Evolutionary conservation across 192 early-diverging fungal genomes (phyloP).

Genomic region (Backusella australiensis): DNA sequence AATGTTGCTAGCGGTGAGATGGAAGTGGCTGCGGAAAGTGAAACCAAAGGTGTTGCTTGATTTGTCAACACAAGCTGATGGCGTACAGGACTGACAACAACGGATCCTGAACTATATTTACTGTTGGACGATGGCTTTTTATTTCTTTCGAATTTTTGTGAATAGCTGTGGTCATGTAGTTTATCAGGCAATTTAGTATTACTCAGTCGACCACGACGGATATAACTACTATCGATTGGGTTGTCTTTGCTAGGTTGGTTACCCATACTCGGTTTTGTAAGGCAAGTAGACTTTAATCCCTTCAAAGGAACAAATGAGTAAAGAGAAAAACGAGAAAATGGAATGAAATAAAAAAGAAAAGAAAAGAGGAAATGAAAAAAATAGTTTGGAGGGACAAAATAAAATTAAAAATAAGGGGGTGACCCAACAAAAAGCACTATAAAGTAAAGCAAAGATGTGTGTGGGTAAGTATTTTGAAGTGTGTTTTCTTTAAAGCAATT

Average conservation of each 20-base stretch:
- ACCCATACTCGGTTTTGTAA: conserved; percentile 1
- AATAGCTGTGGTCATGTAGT: not conserved
- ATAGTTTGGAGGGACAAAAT: conserved; percentile 1
- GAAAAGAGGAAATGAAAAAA: not conserved
- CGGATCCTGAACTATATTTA: not conserved
- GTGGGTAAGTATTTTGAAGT: conserved; percentile 4
- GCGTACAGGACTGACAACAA: conserved; percentile 13
- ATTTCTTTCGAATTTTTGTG: not conserved
- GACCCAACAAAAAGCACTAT: conserved; percentile 4
- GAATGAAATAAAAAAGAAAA: not conserved
- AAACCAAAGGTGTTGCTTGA: conserved; percentile 8
- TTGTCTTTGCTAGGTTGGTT: conserved; percentile 22
- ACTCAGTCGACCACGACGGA: not conserved
- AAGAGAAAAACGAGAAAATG: not conserved
- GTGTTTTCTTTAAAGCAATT: not conserved
- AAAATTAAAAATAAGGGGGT: not conserved
- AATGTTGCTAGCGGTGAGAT: not conserved
- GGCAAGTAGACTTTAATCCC: not conserved
- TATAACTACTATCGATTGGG: not conserved
- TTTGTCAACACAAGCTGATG: conserved; percentile 11
- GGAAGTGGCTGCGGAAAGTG: not conserved
- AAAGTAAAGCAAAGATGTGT: not conserved
- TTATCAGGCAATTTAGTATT: not conserved
- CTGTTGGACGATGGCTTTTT: not conserved
- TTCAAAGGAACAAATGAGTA: not conserved